These are phyloP conservation scores for Thymus mandschuricus DNA, from an alignment of 257 asterid genomes.

Conservation along the genomic window DNA sequence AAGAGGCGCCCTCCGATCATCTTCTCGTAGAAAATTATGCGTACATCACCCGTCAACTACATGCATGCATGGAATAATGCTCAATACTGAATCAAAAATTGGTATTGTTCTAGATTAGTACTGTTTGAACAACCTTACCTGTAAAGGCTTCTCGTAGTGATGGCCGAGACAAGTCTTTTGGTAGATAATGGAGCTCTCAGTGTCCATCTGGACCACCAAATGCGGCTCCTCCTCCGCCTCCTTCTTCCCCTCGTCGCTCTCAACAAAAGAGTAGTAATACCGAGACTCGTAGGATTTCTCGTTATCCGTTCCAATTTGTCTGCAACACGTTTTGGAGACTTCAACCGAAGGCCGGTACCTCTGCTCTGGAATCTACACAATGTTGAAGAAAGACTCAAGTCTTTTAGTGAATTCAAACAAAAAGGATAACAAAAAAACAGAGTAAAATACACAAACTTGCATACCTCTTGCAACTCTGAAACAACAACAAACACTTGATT, in stretches of 20 bases:
- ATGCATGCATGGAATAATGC: not conserved
- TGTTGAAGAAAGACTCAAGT: not conserved
- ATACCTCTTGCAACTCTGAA: slow-evolving; percentile 63
- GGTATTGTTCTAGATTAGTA: not conserved
- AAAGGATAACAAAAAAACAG: not conserved
- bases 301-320: slow-evolving; percentile 46
- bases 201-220: slow-evolving; percentile 84
- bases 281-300: slow-evolving; percentile 51
- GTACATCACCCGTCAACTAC: slow-evolving; percentile 69
- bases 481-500: slow-evolving; percentile 64
- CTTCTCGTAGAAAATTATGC: slow-evolving; percentile 71
- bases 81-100: not conserved
- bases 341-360: slow-evolving; percentile 58
- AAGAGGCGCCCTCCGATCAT: slow-evolving; percentile 78
- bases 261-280: slow-evolving; percentile 65
- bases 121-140: slow-evolving; percentile 42
- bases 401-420: not conserved
- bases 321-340: slow-evolving; percentile 67
- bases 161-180: slow-evolving; percentile 72
- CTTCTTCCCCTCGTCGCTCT: slow-evolving; percentile 52
- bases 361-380: slow-evolving; percentile 62
- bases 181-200: slow-evolving; percentile 68
- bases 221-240: slow-evolving; percentile 54
- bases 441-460: too few species aligned
- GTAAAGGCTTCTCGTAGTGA: slow-evolving; percentile 62